These are phyloP conservation scores for Fusarium udum DNA, from an alignment of 2,329 filamentous ascomycete genomes.

Conservation along the genomic window DNA sequence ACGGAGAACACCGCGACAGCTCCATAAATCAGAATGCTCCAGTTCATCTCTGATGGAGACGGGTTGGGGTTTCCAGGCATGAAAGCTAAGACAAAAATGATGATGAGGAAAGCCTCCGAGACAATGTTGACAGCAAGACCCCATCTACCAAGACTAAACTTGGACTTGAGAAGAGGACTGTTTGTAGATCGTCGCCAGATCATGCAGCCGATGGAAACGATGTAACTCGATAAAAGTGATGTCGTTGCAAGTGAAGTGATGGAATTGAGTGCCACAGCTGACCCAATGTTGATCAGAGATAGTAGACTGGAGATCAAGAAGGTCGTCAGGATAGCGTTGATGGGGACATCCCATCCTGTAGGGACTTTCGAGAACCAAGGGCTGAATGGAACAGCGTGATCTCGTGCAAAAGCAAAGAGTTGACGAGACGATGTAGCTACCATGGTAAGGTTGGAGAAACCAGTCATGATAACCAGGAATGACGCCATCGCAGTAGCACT, in stretches of 20 bases:
- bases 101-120: constrained; percentile 30
- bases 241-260: constrained; percentile 36
- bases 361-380: constrained; percentile 34
- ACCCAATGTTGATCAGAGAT: constrained; percentile 37
- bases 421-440: constrained; percentile 37
- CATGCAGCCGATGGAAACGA: constrained; percentile 38
- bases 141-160: constrained; percentile 32
- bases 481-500: constrained; percentile 34
- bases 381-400: constrained; percentile 37
- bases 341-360: constrained; percentile 27
- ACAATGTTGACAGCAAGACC: constrained; percentile 30
- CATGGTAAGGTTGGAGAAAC: constrained; percentile 37
- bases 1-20: constrained; percentile 11
- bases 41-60: constrained; percentile 30
- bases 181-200: constrained; percentile 34
- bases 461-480: constrained; percentile 37
- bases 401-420: constrained; percentile 35
- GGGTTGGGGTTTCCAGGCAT: constrained; percentile 37
- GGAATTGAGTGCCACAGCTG: constrained; percentile 26
- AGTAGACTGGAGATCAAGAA: constrained; percentile 33
- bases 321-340: constrained; percentile 34
- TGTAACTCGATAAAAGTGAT: constrained; percentile 34
- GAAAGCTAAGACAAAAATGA: constrained; percentile 34
- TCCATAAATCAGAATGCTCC: constrained; percentile 34
- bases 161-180: constrained; percentile 18